phyloP scores from a whole-genome alignment of 2,329 filamentous ascomycete species.

The Pezicula neosporulosa region DNA sequence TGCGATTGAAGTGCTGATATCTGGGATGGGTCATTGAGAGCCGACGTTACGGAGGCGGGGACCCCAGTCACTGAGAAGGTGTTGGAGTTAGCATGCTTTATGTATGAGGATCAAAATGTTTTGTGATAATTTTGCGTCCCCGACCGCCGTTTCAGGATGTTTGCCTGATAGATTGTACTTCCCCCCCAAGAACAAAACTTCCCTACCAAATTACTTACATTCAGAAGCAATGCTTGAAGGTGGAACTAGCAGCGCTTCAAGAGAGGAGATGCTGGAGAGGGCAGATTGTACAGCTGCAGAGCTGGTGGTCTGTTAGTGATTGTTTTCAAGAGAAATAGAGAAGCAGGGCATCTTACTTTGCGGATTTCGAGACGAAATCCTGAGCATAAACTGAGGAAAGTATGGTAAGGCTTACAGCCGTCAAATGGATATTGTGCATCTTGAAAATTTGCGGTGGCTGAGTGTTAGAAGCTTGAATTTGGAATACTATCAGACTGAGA shows the following conservation, averaged over 20 bases:
- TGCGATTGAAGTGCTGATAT: constrained; percentile 1
- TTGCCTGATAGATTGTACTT: too few relatives aligned
- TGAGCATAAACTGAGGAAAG: too few relatives aligned
- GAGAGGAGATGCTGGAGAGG: constrained; percentile 6
- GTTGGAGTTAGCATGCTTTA: constrained; percentile 1
- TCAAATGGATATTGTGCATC: too few relatives aligned
- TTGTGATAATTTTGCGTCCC: too few relatives aligned
- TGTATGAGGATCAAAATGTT: neutral
- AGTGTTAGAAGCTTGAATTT: too few relatives aligned
- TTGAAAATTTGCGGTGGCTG: too few relatives aligned
- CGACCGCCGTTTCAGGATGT: too few relatives aligned
- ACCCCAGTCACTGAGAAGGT: constrained; percentile 5
- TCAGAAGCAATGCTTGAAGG: constrained; percentile 7
- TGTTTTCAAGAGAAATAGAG: neutral
- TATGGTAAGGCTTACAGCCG: too few relatives aligned
- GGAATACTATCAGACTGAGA: too few relatives aligned
- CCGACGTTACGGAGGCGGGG: constrained; percentile 5
- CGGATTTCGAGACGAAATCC: too few relatives aligned
- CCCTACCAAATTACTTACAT: neutral
- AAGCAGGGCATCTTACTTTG: too few relatives aligned
- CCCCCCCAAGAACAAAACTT: too few relatives aligned
- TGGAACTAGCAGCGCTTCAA: constrained; percentile 2
- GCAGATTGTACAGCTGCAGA: neutral
- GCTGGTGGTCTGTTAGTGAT: neutral
- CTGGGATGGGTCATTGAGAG: constrained; percentile 4